These are phyloP conservation scores for Alternaria sp. DNA, from an alignment of 2,329 filamentous ascomycete genomes.

Conservation along the genomic window DNA sequence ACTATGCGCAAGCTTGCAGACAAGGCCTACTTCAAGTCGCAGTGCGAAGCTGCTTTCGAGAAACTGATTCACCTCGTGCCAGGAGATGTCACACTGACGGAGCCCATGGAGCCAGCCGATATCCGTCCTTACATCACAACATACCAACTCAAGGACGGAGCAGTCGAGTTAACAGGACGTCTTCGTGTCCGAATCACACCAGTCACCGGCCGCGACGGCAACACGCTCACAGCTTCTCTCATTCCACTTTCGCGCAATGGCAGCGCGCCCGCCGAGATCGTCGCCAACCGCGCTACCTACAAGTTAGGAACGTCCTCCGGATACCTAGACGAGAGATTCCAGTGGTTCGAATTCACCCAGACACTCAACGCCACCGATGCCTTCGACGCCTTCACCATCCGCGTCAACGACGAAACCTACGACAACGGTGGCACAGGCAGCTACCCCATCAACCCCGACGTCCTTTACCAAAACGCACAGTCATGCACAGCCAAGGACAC, in stretches of 20 bases:
- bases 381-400: constrained; percentile 12
- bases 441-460: constrained; percentile 8
- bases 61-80: constrained; percentile 33
- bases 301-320: constrained; percentile 2
- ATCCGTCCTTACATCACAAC: constrained; percentile 26
- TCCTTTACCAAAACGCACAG: constrained; percentile 9
- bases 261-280: background rate
- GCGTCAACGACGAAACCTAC: constrained; percentile 4
- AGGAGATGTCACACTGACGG: constrained; percentile 21
- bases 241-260: constrained; percentile 5
- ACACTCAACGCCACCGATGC: background rate
- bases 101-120: constrained; percentile 23
- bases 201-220: constrained; percentile 8
- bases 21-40: constrained; percentile 21
- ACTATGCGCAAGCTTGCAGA: constrained; percentile 40
- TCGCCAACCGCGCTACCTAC: background rate
- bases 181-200: constrained; percentile 23
- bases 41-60: constrained; percentile 25
- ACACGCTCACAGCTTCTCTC: constrained; percentile 3
- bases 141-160: constrained; percentile 15
- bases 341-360: constrained; percentile 13
- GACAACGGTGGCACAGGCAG: constrained; percentile 15
- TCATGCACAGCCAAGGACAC: background rate
- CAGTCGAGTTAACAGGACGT: constrained; percentile 21
- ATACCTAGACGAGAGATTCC: constrained; percentile 7